Conservation (phyloP, 805 yeast species). For the Scheffersomyces lignosus region DNA sequence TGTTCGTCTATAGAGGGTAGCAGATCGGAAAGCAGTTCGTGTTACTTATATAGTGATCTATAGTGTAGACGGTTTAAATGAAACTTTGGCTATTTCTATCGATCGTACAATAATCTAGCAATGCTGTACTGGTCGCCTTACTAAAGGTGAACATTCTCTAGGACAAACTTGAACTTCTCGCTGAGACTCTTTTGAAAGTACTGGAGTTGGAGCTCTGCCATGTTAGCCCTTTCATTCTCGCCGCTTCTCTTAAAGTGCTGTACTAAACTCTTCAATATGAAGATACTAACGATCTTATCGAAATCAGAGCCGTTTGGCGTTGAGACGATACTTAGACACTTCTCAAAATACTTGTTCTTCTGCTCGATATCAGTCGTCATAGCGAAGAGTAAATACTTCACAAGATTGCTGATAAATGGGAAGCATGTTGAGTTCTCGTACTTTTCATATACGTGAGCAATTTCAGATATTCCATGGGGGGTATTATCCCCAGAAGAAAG, state of each 20-base stretch:
- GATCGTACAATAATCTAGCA: no score
- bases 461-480: slow-evolving; percentile 3
- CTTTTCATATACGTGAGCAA: slow-evolving; percentile 1
- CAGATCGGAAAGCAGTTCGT: no score
- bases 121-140: no score
- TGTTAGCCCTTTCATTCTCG: slow-evolving; percentile 17
- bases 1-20: no score
- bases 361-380: slow-evolving; percentile 13
- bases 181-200: slow-evolving; percentile 6
- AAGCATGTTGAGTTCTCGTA: slow-evolving; percentile 5
- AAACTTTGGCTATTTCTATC: no score
- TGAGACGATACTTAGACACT: slow-evolving; percentile 14
- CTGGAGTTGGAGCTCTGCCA: slow-evolving; percentile 20
- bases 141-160: no score
- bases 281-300: slow-evolving; percentile 19
- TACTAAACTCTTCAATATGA: slow-evolving; percentile 17
- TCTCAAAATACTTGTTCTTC: slow-evolving; percentile 13
- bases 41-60: no score
- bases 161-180: slow-evolving; percentile 10
- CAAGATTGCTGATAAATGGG: slow-evolving; percentile 18
- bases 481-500: slow-evolving; percentile 2
- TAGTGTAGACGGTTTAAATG: no score
- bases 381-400: slow-evolving; percentile 14
- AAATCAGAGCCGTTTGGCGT: slow-evolving; percentile 13
- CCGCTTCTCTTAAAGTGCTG: slow-evolving; percentile 14